Evolutionary conservation across 2,329 filamentous ascomycete species (phyloP), one percentile per base, ranked within the genome.

Genomic region (Ascochyta fabae): DNA sequence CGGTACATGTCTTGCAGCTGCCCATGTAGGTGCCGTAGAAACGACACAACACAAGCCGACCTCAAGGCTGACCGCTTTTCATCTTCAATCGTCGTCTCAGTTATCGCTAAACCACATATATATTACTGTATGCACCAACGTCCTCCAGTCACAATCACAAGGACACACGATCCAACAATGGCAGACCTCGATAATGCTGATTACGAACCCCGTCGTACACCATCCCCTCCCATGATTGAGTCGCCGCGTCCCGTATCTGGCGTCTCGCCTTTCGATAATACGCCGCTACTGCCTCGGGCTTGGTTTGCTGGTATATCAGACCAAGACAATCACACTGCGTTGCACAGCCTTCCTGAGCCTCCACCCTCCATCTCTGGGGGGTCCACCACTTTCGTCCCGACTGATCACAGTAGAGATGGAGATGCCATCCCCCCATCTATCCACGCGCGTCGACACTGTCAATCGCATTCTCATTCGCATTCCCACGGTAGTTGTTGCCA

Each of bases 401-500:
- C 35, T 29, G n/a, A 34, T 12, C 34, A 13, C n/a, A 36, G 29
- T 22, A 22, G 29, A 16, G n/a, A 29, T 15, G 31, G 15, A 34
- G 15, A 16, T 7, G 8, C n/a, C 9, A 5, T 39, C 8, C 9
- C 43, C n/a, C 24, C 33, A 6, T n/a, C 43, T 9, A 10, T 31
- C 13, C 22, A 13, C 3, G 7, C 16, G 5, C 45, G 29, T 19
- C 45, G 27, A 36, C n/a, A 16, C 15, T 13, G 3, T n/a, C 19
- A 12, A 24, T 3, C 23, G 3, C 40, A 56, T 47, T 24, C 19
- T 7, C 53, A 61, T 22, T 39, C 53, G 33, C 49, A 51, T 15
- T 36, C 49, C 6, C 49, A 50, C 27, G 48, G 56, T 59, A 61
- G 23, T 54, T 67, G 57, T 51, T 66, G 57, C 50, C 57, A 53